Conservation (phyloP, 805 yeast species). For the Zygoascus flipseniorum region DNA sequence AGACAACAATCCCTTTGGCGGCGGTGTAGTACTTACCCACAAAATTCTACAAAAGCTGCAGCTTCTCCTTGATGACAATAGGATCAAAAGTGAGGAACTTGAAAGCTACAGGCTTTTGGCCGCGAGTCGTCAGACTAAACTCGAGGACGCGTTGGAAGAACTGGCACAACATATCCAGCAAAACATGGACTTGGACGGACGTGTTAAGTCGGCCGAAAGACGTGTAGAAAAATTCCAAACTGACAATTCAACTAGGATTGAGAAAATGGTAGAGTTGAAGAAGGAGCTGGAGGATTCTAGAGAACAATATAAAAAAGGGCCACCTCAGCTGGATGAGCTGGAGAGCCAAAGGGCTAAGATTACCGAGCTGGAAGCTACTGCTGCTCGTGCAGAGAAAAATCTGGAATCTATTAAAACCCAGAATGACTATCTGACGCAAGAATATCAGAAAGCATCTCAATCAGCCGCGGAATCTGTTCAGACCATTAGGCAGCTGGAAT, state of each 20-base stretch:
- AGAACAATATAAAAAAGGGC: slow-evolving; percentile 18
- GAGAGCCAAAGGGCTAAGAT: slow-evolving; percentile 35
- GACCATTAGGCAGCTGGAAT: slow-evolving; percentile 24
- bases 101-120: slow-evolving; percentile 36
- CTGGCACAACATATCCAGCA: slow-evolving; percentile 39
- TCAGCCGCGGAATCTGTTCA: slow-evolving; percentile 24
- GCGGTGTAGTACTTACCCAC: slow-evolving; percentile 44
- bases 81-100: slow-evolving; percentile 39
- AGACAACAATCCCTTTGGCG: background rate
- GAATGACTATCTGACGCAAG: slow-evolving; percentile 41
- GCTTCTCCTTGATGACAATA: slow-evolving; percentile 36
- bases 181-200: slow-evolving; percentile 30
- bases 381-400: slow-evolving; percentile 37
- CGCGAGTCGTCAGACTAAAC: slow-evolving; percentile 35
- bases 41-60: slow-evolving; percentile 51
- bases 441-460: slow-evolving; percentile 23
- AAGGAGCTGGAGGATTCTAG: slow-evolving; percentile 25
- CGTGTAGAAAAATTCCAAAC: slow-evolving; percentile 18
- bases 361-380: slow-evolving; percentile 39
- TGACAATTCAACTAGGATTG: slow-evolving; percentile 16
- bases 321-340: slow-evolving; percentile 20
- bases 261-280: slow-evolving; percentile 24
- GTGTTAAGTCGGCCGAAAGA: slow-evolving; percentile 18
- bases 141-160: slow-evolving; percentile 37
- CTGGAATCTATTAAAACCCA: slow-evolving; percentile 47